phyloP scores from a whole-genome alignment of 1,139 yeast species.

The Kodamaea anthophila region DNA sequence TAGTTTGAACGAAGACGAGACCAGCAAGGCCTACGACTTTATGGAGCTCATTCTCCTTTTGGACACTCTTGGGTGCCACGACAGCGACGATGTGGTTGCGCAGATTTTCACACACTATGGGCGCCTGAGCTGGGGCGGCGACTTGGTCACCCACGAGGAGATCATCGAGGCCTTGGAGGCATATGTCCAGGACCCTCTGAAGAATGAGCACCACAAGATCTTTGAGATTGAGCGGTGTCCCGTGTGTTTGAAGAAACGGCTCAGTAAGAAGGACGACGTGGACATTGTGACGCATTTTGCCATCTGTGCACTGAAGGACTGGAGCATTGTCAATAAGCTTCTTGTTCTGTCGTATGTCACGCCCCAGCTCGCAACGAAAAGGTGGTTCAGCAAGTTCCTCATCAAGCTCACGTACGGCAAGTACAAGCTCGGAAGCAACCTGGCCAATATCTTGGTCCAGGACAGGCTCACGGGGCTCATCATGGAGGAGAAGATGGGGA shows the following conservation, averaged over 20 bases:
- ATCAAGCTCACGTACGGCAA: slow-evolving; percentile 86
- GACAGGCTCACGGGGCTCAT: slow-evolving; percentile 84
- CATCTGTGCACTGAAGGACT: slow-evolving; percentile 74
- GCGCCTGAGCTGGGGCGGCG: slow-evolving; percentile 49
- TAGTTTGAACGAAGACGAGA: slow-evolving; percentile 34
- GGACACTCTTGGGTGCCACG: slow-evolving; percentile 56
- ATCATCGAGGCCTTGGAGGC: slow-evolving; percentile 50
- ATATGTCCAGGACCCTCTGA: slow-evolving; percentile 18
- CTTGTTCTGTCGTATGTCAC: slow-evolving; percentile 71
- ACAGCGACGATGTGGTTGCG: slow-evolving; percentile 42
- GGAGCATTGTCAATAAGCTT: slow-evolving; percentile 63
- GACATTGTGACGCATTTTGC: slow-evolving; percentile 85
- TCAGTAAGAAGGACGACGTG: slow-evolving; percentile 48
- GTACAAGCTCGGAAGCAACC: slow-evolving; percentile 80
- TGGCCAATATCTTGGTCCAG: slow-evolving; percentile 91
- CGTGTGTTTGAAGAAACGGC: slow-evolving; percentile 58
- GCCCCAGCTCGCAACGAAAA: slow-evolving; percentile 73
- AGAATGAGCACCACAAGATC: slow-evolving; percentile 30
- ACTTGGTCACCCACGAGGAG: slow-evolving; percentile 50
- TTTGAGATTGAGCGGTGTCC: slow-evolving; percentile 70
- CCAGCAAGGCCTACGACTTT: slow-evolving; percentile 36
- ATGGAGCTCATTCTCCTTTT: slow-evolving; percentile 54
- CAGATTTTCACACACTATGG: slow-evolving; percentile 38
- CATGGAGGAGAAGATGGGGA: slow-evolving; percentile 87
- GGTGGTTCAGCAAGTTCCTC: slow-evolving; percentile 82